Conservation (phyloP, 208 protist species). For the Trypanosoma caninum region DNA sequence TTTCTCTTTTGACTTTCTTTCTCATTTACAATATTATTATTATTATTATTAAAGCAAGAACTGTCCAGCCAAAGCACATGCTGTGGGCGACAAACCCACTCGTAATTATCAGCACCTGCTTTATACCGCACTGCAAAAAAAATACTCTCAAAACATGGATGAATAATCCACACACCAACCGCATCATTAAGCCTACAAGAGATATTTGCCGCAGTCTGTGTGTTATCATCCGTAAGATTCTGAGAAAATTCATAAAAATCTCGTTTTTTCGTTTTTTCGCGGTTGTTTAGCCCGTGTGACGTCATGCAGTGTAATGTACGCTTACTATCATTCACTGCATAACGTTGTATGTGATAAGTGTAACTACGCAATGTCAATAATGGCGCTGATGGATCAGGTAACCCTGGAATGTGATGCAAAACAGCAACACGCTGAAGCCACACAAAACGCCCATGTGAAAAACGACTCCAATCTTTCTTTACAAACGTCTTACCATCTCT, state of each 20-base stretch:
- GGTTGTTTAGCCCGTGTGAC: background rate
- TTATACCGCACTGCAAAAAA: conserved; percentile 22
- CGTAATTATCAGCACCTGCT: conserved; percentile 1
- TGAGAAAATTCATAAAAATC: too few species aligned
- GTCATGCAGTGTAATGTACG: background rate
- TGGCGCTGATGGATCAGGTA: conserved; percentile 3
- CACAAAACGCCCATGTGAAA: background rate
- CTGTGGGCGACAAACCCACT: conserved; percentile 15
- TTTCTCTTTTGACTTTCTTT: too few species aligned
- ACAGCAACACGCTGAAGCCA: conserved; percentile 10
- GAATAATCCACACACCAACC: conserved; percentile 26
- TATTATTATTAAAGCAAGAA: too few species aligned
- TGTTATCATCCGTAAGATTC: conserved; percentile 1
- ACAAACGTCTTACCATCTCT: background rate
- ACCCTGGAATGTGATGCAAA: conserved; percentile 24
- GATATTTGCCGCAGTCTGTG: too few species aligned
- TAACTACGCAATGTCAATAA: conserved; percentile 11
- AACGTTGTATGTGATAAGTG: background rate
- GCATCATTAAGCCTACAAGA: background rate
- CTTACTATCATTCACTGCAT: background rate
- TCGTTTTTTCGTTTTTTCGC: background rate
- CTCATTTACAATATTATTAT: too few species aligned
- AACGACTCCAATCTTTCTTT: background rate
- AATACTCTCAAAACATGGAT: conserved; percentile 19
- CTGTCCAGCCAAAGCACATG: background rate